Conservation (phyloP, 2,329 filamentous ascomycete genomes). For the Ambrosiella beaveri region DNA sequence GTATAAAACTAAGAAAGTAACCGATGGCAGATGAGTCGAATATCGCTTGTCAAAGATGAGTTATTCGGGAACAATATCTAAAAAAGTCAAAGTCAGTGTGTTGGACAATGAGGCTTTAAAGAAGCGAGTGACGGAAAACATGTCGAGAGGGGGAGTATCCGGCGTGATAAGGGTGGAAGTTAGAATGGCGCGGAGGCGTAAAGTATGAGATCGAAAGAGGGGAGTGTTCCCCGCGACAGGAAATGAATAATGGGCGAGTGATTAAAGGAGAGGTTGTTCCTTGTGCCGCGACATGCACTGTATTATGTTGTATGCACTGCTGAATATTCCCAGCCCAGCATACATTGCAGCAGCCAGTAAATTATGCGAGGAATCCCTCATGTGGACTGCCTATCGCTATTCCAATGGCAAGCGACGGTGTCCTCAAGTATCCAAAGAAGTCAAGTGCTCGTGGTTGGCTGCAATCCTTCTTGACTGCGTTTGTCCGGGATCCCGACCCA, state of each 20-base stretch:
- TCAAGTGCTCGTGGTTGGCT: neutral
- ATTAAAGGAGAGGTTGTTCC: too few relatives aligned
- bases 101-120: neutral
- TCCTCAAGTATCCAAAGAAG: neutral
- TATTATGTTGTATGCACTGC: neutral
- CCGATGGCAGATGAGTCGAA: neutral
- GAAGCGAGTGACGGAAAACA: neutral
- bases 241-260: too few relatives aligned
- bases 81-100: neutral
- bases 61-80: neutral
- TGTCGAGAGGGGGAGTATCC: neutral
- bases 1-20: neutral
- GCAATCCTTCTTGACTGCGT: neutral
- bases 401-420: neutral
- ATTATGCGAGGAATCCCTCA: neutral
- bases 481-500: neutral
- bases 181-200: too few relatives aligned
- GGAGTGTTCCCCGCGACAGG: too few relatives aligned
- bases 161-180: too few relatives aligned
- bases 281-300: neutral
- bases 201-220: too few relatives aligned
- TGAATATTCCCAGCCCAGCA: neutral
- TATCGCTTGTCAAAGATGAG: neutral
- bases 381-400: neutral
- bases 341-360: neutral